These are phyloP conservation scores for Chaetomium tenue DNA, from an alignment of 495 filamentous ascomycete species.

Conservation along the genomic window DNA sequence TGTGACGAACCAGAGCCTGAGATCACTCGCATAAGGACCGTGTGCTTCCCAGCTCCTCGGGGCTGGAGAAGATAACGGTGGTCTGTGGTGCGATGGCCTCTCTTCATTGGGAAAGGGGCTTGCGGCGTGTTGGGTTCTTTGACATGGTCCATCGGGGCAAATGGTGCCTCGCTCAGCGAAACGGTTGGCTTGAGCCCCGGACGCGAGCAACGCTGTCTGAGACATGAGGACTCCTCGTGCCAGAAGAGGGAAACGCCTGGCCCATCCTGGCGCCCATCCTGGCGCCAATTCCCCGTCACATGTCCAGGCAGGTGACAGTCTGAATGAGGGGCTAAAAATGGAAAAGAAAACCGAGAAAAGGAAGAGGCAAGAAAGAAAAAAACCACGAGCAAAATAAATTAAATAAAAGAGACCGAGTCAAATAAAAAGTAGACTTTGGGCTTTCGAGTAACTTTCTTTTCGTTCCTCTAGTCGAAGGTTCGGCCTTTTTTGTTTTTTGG, in stretches of 20 bases:
- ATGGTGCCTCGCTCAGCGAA: neutral
- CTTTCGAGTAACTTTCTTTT: too few species aligned
- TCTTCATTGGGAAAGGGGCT: neutral
- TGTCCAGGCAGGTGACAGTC: slow-evolving; percentile 9
- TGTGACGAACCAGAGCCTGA: slow-evolving; percentile 11
- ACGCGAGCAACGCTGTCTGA: neutral
- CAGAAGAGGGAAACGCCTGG: too few species aligned
- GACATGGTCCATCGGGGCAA: neutral
- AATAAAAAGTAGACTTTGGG: too few species aligned
- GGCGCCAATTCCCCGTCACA: slow-evolving; percentile 8
- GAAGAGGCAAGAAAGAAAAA: too few species aligned
- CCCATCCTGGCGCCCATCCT: neutral
- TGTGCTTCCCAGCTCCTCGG: slow-evolving; percentile 20
- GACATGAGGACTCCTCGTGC: neutral
- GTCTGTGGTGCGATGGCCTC: slow-evolving; percentile 2
- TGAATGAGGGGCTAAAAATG: neutral
- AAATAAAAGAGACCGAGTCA: too few species aligned
- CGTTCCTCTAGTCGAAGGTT: too few species aligned
- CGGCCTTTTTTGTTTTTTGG: too few species aligned
- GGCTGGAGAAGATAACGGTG: slow-evolving; percentile 9
- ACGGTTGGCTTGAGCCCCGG: neutral
- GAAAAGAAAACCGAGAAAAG: too few species aligned
- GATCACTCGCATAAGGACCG: neutral
- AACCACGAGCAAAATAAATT: too few species aligned
- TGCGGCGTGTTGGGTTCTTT: slow-evolving; percentile 3